Evolutionary conservation across 23 red algal genomes (phyloP).

Genomic region (Cyanidioschyzon merolae): DNA sequence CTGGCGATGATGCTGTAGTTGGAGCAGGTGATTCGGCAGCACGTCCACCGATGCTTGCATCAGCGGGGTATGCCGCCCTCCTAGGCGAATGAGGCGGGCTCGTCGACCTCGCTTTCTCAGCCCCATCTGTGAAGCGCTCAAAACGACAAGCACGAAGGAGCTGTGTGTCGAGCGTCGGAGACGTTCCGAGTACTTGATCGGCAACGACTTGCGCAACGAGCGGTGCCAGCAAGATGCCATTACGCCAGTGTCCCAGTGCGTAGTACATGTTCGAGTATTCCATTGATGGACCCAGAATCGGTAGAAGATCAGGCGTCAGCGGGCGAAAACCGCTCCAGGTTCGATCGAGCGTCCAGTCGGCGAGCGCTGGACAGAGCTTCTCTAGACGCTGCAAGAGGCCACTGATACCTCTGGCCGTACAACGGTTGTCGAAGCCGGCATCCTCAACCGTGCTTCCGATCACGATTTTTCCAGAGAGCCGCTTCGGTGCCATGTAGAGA

Average conservation of each 20-base stretch:
- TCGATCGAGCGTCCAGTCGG: slow-evolving; percentile 33
- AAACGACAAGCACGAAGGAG: neutral
- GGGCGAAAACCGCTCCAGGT: slow-evolving; percentile 76
- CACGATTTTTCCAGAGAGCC: slow-evolving; percentile 24
- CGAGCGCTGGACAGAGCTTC: slow-evolving; percentile 42
- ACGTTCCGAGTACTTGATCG: slow-evolving; percentile 15
- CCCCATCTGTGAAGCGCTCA: neutral
- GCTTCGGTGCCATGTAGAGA: slow-evolving; percentile 69
- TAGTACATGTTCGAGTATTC: slow-evolving; percentile 52
- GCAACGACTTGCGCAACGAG: slow-evolving; percentile 49
- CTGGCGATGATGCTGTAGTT: neutral
- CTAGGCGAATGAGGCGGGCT: neutral
- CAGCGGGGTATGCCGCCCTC: neutral
- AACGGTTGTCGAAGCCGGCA: slow-evolving; percentile 26
- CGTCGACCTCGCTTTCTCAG: neutral
- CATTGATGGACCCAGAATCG: slow-evolving; percentile 48
- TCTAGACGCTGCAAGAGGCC: slow-evolving; percentile 36
- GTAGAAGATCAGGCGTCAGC: slow-evolving; percentile 58
- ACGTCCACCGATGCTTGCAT: too few relatives aligned
- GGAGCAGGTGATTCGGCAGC: neutral
- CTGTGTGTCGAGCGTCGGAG: neutral
- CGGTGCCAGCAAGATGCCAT: slow-evolving; percentile 82
- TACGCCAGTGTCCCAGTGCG: slow-evolving; percentile 64
- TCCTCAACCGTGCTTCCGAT: slow-evolving; percentile 93
- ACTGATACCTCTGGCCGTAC: slow-evolving; percentile 45